Base-by-base conservation (phyloP, 2,329 filamentous ascomycete species). In the Cercospora sojina region DNA sequence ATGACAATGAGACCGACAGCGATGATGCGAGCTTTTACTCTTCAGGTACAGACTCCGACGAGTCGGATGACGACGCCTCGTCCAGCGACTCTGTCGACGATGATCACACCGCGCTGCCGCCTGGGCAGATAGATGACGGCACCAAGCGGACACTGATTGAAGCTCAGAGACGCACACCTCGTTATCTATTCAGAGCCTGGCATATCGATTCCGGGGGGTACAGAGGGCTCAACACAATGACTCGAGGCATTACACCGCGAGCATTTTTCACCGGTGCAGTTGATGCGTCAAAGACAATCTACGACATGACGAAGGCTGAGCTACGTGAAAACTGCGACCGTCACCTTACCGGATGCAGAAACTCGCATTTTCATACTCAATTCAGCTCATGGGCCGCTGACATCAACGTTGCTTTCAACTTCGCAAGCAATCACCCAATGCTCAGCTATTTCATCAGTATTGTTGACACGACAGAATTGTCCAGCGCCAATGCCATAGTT, bases 111-210 rank as follows among this genome's bases (percentile, higher is more conserved):
- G 9, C 31, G 27, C 25, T 61, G 23, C 58, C 58, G 25, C 13
- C 23, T 9, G 58, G 38, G 5, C 2, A n/a, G 13, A 65, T 65
- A 58, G 57, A 56, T n/a, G 25, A 18, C n/a, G 16, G 16, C 13
- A 56, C 49, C n/a, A 65, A 65, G 32, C 43, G 31, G n/a, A 2
- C 5, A 43, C 49, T 65, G 18, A 20, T 65, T 9, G 18, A 62
- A 13, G 64, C 57, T 12, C 64, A 62, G 20, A 49, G 43, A 12
- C 49, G 27, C 23, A 65, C 64, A 16, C 64, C 64, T 38, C 43
- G 64, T 43, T 65, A 65, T 43, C 35, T 62, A 10, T 65, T 65
- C 32, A 18, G 64, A 57, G 57, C 25, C 10, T 65, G 64, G 64
- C 23, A 47, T 27, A 5, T 1, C 5, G 10, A 29, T 12, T 65